These are phyloP conservation scores for Curvularia spicifera DNA, from an alignment of 2,329 filamentous ascomycete species.

Conservation along the genomic window DNA sequence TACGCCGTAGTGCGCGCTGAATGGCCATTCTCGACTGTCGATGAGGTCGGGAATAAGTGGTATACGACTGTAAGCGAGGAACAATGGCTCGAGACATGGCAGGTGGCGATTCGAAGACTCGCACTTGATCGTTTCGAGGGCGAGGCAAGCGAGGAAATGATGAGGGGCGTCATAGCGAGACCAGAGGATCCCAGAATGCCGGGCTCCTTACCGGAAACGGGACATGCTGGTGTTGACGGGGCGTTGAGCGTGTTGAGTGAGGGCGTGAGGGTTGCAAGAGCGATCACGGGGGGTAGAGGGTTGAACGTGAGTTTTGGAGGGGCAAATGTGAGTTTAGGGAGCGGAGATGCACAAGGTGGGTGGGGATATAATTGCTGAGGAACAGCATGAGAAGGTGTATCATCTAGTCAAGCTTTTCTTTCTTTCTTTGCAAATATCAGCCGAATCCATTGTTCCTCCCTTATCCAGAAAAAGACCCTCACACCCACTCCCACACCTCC, in stretches of 20 bases:
- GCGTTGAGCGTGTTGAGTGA: constrained; percentile 44
- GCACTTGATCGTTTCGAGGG: constrained; percentile 65
- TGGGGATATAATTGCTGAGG: constrained; percentile 43
- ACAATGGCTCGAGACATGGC: constrained; percentile 70
- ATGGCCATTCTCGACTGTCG: constrained; percentile 62
- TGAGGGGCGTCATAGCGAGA: constrained; percentile 38
- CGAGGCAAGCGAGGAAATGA: constrained; percentile 58
- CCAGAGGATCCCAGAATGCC: constrained; percentile 55
- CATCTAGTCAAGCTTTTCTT: background rate
- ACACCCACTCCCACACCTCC: constrained; percentile 43
- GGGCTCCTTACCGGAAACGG: constrained; percentile 32
- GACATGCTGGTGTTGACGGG: constrained; percentile 40
- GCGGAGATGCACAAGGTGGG: constrained; percentile 33
- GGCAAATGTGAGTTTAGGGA: constrained; percentile 19
- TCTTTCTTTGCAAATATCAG: background rate
- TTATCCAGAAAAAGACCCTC: background rate
- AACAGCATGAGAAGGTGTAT: background rate
- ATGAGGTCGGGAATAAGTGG: constrained; percentile 46
- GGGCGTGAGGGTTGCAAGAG: constrained; percentile 43
- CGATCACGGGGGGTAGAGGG: constrained; percentile 28
- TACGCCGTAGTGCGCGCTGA: constrained; percentile 69
- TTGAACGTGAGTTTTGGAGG: constrained; percentile 11
- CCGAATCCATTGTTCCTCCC: background rate
- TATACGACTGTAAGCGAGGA: constrained; percentile 60
- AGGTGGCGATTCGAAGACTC: constrained; percentile 63